Base-by-base conservation (phyloP, 495 filamentous ascomycete genomes). In the Neurospora sp. region DNA sequence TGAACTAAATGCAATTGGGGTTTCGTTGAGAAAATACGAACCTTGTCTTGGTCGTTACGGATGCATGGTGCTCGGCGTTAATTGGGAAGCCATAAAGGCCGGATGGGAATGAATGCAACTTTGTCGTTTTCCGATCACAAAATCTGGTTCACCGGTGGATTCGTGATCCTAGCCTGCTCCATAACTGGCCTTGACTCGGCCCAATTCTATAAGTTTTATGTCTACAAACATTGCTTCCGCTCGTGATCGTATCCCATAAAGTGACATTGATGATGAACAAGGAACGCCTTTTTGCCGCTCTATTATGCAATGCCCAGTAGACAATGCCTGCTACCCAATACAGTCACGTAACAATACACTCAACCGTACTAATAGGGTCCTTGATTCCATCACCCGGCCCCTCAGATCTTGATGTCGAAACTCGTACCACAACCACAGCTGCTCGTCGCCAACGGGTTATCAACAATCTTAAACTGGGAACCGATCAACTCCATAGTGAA, bases 361-460 rank as follows among this genome's bases (percentile, higher is more conserved):
- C 7, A 35, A 31, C 54, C 12, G 54, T 16, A 18, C 40, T 41
- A 14, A 41, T 41, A 6, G 14, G 54, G 31, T 35, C 14, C 27
- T 9, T 66, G 14, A 16, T 66, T 37, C 12, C 23, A 35, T 37
- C 9, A 31, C 27, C 27, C 27, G 6, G 2, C 7, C 54, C 54
- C 14, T 80, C 75, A 91, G 42, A 84, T 76, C 79, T 92, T 93
- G 76, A 98, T 93, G 85, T 99, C 96, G 83, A 99, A 99, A 80
- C 96, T 98, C 20, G 96, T 97, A 31, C 96, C 96, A 85, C 96
- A 99, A 0, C 96, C 96, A 87, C 96, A 99, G 81, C 93, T 97
- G 83, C 94, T 97, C 49, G 90, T 93, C 11, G 96, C 96, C 38
- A 89, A 82, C 0, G 96, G 96, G 78, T 97, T 98, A 78, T 94